Percentiles rank a stretch among this genome's conserved stretches.
phyloP scores from a whole-genome alignment of 805 yeast species.

The Kregervanrija delftensis region DNA sequence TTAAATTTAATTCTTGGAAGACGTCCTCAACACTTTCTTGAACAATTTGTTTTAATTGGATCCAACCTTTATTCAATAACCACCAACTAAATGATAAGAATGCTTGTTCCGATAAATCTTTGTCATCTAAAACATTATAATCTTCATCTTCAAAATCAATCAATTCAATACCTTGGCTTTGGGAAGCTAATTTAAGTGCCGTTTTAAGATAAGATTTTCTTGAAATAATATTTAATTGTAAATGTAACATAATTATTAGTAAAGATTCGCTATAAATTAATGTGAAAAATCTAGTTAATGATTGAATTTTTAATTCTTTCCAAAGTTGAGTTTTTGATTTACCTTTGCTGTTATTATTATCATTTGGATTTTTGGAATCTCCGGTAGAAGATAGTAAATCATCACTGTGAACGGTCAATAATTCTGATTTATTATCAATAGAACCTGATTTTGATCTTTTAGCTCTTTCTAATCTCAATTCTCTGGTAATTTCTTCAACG shows the following conservation, averaged over 20 bases:
- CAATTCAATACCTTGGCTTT: constrained; percentile 28
- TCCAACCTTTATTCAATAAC: constrained; percentile 85
- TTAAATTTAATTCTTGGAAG: constrained; percentile 61
- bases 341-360: constrained; percentile 2
- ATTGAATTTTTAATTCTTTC: constrained; percentile 71
- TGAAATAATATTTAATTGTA: constrained; percentile 84
- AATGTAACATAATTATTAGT: constrained; percentile 68
- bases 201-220: constrained; percentile 78
- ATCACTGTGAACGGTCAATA: constrained; percentile 3
- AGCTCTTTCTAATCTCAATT: constrained; percentile 50
- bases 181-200: constrained; percentile 64
- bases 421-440: constrained; percentile 15
- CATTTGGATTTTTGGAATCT: constrained; percentile 9
- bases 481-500: constrained; percentile 67
- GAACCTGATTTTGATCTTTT: constrained; percentile 17
- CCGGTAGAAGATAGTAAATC: background rate
- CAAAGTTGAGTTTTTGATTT: constrained; percentile 66
- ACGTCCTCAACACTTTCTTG: constrained; percentile 50
- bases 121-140: constrained; percentile 28
- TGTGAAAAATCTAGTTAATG: constrained; percentile 67
- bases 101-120: constrained; percentile 62
- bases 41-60: constrained; percentile 44
- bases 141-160: constrained; percentile 18
- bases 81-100: constrained; percentile 90
- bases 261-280: constrained; percentile 62